A percentile compares a stretch with the other conserved stretches of the same genome.
Conservation (phyloP, 208 protist species). For the Trypanosoma grayi region DNA sequence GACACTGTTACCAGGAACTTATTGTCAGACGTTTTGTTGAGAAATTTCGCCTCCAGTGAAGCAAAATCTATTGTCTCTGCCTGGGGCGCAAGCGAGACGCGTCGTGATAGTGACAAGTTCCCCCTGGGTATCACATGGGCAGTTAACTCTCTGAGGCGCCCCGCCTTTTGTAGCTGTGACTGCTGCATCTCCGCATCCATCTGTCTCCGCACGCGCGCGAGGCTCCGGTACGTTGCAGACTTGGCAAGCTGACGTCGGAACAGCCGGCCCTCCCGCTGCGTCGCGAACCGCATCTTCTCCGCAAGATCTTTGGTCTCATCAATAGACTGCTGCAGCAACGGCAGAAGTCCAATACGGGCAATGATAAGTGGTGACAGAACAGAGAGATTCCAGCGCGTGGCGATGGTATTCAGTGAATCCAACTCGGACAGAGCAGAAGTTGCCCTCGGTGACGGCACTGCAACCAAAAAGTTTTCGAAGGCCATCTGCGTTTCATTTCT, state of each 20-base stretch:
- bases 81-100: neutral
- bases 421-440: conserved; percentile 23
- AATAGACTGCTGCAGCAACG: conserved; percentile 55
- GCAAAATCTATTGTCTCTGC: neutral
- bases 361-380: conserved; percentile 68
- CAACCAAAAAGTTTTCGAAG: conserved; percentile 31
- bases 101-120: conserved; percentile 27
- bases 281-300: conserved; percentile 42
- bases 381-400: conserved; percentile 62
- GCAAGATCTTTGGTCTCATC: conserved; percentile 68
- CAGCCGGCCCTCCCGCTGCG: conserved; percentile 25
- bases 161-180: conserved; percentile 36
- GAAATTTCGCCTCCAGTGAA: conserved; percentile 23
- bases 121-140: conserved; percentile 40
- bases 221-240: conserved; percentile 46
- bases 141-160: conserved; percentile 45
- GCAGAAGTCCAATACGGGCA: conserved; percentile 60
- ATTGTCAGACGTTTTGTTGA: conserved; percentile 41
- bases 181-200: conserved; percentile 43
- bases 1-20: conserved; percentile 55
- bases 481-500: conserved; percentile 31
- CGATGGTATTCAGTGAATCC: conserved; percentile 46
- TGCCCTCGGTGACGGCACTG: neutral
- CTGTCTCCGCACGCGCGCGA: conserved; percentile 53
- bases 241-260: conserved; percentile 37